Evolutionary conservation across 306 rosid species (phyloP).

Genomic region (Trifolium repens): DNA sequence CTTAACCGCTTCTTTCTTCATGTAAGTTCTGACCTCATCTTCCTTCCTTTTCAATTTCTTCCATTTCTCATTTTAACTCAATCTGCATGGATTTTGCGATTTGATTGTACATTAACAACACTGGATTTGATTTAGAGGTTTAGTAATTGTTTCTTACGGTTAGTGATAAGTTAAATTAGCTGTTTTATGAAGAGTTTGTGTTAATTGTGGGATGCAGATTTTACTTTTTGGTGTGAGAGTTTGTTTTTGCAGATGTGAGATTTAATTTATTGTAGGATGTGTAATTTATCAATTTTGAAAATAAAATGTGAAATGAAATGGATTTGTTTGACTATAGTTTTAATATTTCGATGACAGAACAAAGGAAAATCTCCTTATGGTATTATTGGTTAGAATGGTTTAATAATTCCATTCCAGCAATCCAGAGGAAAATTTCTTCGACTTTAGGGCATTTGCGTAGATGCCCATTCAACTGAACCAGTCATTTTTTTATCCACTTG

Average conservation of each 20-base stretch:
- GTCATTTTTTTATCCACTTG: too few relatives aligned
- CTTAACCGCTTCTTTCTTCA: conserved; percentile 90
- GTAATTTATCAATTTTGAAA: conserved; percentile 3
- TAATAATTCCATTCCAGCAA: too few relatives aligned
- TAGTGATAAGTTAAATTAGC: background rate
- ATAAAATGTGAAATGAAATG: too few relatives aligned
- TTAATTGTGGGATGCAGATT: background rate
- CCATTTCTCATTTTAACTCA: background rate
- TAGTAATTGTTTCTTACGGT: background rate
- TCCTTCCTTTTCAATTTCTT: background rate
- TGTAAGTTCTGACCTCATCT: conserved; percentile 61
- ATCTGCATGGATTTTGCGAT: background rate
- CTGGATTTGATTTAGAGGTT: background rate
- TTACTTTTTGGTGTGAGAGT: background rate
- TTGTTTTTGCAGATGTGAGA: background rate
- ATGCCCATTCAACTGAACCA: too few relatives aligned
- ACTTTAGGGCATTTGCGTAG: too few relatives aligned
- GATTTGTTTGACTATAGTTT: too few relatives aligned
- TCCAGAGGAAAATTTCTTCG: too few relatives aligned
- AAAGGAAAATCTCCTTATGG: too few relatives aligned
- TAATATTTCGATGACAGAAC: too few relatives aligned
- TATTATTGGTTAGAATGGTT: too few relatives aligned
- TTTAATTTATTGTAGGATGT: background rate
- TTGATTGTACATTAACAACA: background rate
- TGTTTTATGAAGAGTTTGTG: conserved; percentile 7